Base-by-base conservation (phyloP, 2,329 filamentous ascomycete species). In the Talaromyces sp. region DNA sequence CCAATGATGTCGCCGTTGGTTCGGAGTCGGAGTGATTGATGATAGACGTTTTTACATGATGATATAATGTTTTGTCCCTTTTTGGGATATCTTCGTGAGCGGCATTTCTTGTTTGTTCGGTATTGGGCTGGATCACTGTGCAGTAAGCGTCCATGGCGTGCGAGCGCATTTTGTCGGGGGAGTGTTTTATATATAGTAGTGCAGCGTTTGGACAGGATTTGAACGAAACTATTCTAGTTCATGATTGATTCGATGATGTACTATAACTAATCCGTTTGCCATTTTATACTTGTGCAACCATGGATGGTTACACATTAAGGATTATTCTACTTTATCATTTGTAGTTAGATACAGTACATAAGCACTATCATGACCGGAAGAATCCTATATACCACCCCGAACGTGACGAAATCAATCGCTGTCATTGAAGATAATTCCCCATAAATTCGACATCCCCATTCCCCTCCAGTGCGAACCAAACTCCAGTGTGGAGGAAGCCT, bases 1-100 rank as follows among this genome's bases (percentile, higher is more conserved):
- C 61, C 51, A 22, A 58, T 22, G 62, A 64, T 10, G 62, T 64
- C 25, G 62, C 62, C 45, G 62, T 64, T 19, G 45, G 62, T 11
- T 64, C 62, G 17, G 62, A 64, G 25, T 64, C 61, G 36, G 61
- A 63, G 6, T 63, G 51, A 63, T 47, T 59, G 22, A 40, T 59
- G 36, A 45, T 56, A 56, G 53, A 36, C n/a, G 29, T 38, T 56
- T 56, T 19, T 56, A 38, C 31, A 17, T 56, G 53, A 56, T 36
- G 17, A 53, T 31, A 11, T 53, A 60, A 59, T 60, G 29, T 34
- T 29, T 19, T 61, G 7, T 61, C 19, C 25, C 19, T 7, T 60
- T 47, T 51, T 36, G 22, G 47, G 22, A 51, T 61, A 15, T 62
- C 25, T 62, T 51, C n/a, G 47, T 65, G 40, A 43, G 49, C 59